A percentile compares a stretch with the other conserved stretches of the same genome.
Evolutionary conservation across 2,329 filamentous ascomycete genomes (phyloP).

Genomic region (Colletotrichum lupini): DNA sequence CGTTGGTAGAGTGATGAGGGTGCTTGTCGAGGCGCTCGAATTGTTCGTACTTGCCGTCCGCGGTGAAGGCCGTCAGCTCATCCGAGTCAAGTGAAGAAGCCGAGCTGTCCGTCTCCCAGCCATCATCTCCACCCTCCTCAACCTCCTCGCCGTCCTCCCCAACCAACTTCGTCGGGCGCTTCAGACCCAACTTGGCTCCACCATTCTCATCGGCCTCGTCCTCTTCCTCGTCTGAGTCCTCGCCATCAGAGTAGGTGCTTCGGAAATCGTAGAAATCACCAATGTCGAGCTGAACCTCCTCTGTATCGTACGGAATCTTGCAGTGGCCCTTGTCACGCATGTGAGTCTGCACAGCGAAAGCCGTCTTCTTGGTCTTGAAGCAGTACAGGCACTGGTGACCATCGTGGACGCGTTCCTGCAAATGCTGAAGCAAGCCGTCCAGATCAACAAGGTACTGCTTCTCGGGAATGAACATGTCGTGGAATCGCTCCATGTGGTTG

Average conservation of each 20-base stretch:
- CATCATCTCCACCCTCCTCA: constrained; percentile 74
- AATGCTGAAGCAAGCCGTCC: constrained; percentile 81
- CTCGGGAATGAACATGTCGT: constrained; percentile 97
- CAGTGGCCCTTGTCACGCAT: constrained; percentile 98
- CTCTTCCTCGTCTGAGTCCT: constrained; percentile 69
- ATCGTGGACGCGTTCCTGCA: constrained; percentile 83
- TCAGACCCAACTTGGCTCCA: constrained; percentile 77
- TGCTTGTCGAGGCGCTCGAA: constrained; percentile 79
- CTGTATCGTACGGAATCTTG: constrained; percentile 91
- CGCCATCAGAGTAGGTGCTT: constrained; percentile 90
- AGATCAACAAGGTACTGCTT: constrained; percentile 84
- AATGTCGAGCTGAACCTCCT: constrained; percentile 92
- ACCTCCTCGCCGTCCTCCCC: constrained; percentile 60
- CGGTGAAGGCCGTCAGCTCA: constrained; percentile 82
- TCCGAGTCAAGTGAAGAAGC: constrained; percentile 89
- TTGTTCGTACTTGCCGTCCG: constrained; percentile 76
- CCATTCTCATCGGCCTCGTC: constrained; percentile 62
- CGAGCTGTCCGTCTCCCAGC: constrained; percentile 95
- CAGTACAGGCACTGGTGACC: constrained; percentile 90
- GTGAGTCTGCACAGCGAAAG: constrained; percentile 88
- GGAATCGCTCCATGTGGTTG: constrained; percentile 89
- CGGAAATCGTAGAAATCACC: constrained; percentile 98
- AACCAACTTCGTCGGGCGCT: constrained; percentile 63
- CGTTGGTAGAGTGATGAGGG: constrained; percentile 78
- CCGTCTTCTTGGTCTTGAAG: constrained; percentile 81